Percentiles rank a stretch among this genome's conserved stretches.
Conservation (phyloP, 2,329 filamentous ascomycete genomes). For the Cercospora brassicicola region DNA sequence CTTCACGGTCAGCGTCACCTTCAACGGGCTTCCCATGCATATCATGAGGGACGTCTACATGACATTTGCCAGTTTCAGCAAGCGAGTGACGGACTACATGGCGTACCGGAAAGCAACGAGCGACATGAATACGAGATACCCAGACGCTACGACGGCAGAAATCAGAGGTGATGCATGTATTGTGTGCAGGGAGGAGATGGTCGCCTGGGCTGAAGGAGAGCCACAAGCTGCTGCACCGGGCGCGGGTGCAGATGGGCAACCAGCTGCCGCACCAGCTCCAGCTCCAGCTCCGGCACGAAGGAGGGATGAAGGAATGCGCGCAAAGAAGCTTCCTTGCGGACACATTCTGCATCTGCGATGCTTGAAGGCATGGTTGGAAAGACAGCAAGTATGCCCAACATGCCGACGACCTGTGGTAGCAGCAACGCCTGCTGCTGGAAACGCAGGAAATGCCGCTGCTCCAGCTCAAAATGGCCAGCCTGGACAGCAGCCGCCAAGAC, state of each 20-base stretch:
- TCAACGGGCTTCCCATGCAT: slow-evolving; percentile 94
- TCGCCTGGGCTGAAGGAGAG: slow-evolving; percentile 60
- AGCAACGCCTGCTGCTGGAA: slow-evolving; percentile 18
- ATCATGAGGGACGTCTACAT: slow-evolving; percentile 95
- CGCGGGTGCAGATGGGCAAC: slow-evolving; percentile 5
- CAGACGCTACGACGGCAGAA: slow-evolving; percentile 85
- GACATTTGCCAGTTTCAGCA: slow-evolving; percentile 86
- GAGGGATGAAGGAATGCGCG: slow-evolving; percentile 78
- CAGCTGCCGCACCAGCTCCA: neutral
- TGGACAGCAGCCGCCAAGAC: slow-evolving; percentile 39
- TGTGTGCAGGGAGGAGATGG: slow-evolving; percentile 96
- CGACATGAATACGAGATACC: slow-evolving; percentile 89
- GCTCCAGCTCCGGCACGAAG: slow-evolving; percentile 36
- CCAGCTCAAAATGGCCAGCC: slow-evolving; percentile 24
- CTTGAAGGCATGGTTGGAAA: slow-evolving; percentile 92
- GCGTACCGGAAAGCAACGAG: slow-evolving; percentile 87
- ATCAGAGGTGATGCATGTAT: slow-evolving; percentile 88
- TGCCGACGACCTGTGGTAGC: slow-evolving; percentile 74
- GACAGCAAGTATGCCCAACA: slow-evolving; percentile 95
- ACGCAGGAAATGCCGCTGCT: slow-evolving; percentile 23
- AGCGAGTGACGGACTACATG: slow-evolving; percentile 82
- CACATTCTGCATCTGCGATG: slow-evolving; percentile 94
- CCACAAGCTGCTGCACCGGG: slow-evolving; percentile 35
- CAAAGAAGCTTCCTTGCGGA: slow-evolving; percentile 94
- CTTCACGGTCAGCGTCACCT: slow-evolving; percentile 87